These are phyloP conservation scores for Amanita molliuscula DNA, from an alignment of 768 basidiomycete genomes.

Conservation along the genomic window DNA sequence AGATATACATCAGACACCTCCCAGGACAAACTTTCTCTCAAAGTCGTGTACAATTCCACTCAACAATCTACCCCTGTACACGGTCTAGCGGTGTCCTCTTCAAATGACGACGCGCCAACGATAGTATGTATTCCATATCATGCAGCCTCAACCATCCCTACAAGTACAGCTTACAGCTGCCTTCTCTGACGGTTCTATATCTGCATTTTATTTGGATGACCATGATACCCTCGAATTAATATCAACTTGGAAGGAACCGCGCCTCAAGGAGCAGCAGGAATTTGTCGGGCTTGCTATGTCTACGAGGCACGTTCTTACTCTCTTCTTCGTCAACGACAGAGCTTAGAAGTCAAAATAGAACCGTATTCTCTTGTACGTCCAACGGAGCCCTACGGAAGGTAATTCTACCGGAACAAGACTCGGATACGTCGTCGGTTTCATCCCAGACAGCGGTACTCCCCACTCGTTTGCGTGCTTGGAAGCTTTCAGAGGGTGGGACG, in stretches of 20 bases:
- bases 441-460: slow-evolving; percentile 40
- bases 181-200: slow-evolving; percentile 47
- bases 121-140: slow-evolving; percentile 24
- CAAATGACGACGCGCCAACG: slow-evolving; percentile 15
- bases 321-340: neutral
- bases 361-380: slow-evolving; percentile 61
- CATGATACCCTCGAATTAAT: slow-evolving; percentile 29
- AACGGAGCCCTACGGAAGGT: slow-evolving; percentile 61
- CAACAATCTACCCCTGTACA: slow-evolving; percentile 19
- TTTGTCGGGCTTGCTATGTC: slow-evolving; percentile 54
- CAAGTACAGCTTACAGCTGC: slow-evolving; percentile 59
- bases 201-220: slow-evolving; percentile 31
- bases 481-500: slow-evolving; percentile 35
- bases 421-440: slow-evolving; percentile 7
- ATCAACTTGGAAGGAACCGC: slow-evolving; percentile 55
- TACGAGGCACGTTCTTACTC: slow-evolving; percentile 31
- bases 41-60: neutral
- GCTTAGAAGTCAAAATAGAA: slow-evolving; percentile 18
- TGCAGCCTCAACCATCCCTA: slow-evolving; percentile 11
- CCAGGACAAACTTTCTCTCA: slow-evolving; percentile 15
- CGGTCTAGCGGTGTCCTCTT: slow-evolving; percentile 19
- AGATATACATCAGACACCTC: slow-evolving; percentile 23
- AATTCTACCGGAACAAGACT: slow-evolving; percentile 16
- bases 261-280: slow-evolving; percentile 36
- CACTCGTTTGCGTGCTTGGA: slow-evolving; percentile 61